Percentiles rank a stretch among this genome's conserved stretches.
Evolutionary conservation across 192 early-diverging fungal genomes (phyloP).

Genomic region (Funneliformis mosseae): DNA sequence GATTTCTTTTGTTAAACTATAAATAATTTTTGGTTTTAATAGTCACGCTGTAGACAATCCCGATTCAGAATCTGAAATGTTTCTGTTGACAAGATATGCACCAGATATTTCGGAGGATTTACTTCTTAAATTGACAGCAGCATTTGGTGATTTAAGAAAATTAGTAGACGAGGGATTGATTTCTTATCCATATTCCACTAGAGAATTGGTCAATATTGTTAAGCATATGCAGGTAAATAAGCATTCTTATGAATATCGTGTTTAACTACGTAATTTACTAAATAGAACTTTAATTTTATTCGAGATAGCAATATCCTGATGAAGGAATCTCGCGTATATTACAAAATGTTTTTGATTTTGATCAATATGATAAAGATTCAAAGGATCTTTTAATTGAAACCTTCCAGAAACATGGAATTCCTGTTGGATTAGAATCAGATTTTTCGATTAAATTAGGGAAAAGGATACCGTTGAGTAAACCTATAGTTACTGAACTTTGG

Average conservation of each 20-base stretch:
- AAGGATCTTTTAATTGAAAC: constrained; percentile 72
- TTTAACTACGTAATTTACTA: not conserved
- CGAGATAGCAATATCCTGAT: constrained; percentile 55
- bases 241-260: not conserved
- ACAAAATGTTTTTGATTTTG: constrained; percentile 84
- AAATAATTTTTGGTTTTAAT: not conserved
- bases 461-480: constrained; percentile 50
- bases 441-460: constrained; percentile 64
- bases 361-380: constrained; percentile 68
- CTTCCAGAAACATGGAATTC: constrained; percentile 74
- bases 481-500: constrained; percentile 62
- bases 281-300: not conserved
- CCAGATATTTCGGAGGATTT: constrained; percentile 71
- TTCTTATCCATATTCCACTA: constrained; percentile 80
- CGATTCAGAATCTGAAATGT: constrained; percentile 73
- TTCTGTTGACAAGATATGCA: constrained; percentile 68
- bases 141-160: constrained; percentile 72
- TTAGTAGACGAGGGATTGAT: constrained; percentile 76
- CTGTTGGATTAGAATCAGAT: constrained; percentile 67
- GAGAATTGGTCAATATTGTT: constrained; percentile 80
- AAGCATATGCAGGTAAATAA: constrained; percentile 64
- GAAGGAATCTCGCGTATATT: constrained; percentile 70
- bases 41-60: constrained; percentile 77
- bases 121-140: constrained; percentile 63
- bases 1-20: not conserved